Base-by-base conservation (phyloP, 2,329 filamentous ascomycete species). In the Knufia fluminis region DNA sequence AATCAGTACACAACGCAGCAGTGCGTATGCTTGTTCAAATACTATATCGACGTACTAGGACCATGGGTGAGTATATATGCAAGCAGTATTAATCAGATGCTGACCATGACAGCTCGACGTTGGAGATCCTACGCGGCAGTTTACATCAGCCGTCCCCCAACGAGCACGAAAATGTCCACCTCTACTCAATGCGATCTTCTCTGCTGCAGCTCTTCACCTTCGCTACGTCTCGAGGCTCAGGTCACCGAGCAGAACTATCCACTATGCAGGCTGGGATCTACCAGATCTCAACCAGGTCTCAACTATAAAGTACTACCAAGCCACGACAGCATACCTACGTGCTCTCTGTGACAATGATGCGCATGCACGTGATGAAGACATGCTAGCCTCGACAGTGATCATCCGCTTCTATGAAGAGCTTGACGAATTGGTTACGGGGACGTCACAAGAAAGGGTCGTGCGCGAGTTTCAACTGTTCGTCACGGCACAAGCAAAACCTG, bases 391-490 rank as follows among this genome's bases (percentile, higher is more conserved):
- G 0, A 74, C 72, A 0, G 77, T 80, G 26, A 76, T 80, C 8
- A 66, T 80, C 1, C 68, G 78, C 1, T 74, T 77, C 1, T 68
- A 78, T 17, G 77, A 80, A 59, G 77, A 80, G 54, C 72, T 80
- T 52, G 72, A 78, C 46, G 49, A 47, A 8, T 51, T 52, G 1
- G 62, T 70, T 0, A 71, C 70, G 1, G 72, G 75, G 39, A 68
- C 73, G 40, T 68, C 24, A 20, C 54, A 49, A 35, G 52, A 53
- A 23, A 51, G 51, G 9, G 50, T 58, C 12, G 46, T 54, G n/a
- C 52, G 52, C 16, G 52, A 56, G 3, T 59, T 58, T 32, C 52
- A 57, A 31, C 20, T 57, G 9, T 59, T 58, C 45, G 55, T 56
- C 19, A 52, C 48, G 7, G 57, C 57, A 14, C 57, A 57, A 39